phyloP scores from a whole-genome alignment of 108 stramenopile species.

The Poteriospumella lacustris region DNA sequence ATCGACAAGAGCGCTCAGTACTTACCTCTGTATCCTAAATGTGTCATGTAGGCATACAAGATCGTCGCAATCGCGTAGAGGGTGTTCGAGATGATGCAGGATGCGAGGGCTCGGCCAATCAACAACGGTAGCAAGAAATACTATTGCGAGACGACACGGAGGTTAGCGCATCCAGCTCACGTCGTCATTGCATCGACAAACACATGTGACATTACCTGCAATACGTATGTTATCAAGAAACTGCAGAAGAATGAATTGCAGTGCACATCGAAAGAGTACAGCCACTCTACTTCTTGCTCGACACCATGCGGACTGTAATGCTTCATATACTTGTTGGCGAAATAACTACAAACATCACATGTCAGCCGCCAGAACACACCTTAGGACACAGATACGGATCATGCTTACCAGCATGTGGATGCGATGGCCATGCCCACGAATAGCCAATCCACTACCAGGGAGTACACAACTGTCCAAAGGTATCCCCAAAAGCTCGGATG shows the following conservation, averaged over 20 bases:
- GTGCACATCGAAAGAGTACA: conserved; percentile 97
- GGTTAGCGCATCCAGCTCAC: neutral
- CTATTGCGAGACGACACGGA: conserved; percentile 44
- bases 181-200: neutral
- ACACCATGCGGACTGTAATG: conserved; percentile 62
- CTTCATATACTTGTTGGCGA: conserved; percentile 49
- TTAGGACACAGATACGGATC: neutral
- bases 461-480: conserved; percentile 41
- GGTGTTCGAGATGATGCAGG: conserved; percentile 74
- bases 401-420: conserved; percentile 33
- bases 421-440: conserved; percentile 52
- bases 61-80: conserved; percentile 78
- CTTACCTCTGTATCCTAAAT: conserved; percentile 81
- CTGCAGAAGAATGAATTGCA: conserved; percentile 91
- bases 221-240: conserved; percentile 79
- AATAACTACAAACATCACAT: neutral
- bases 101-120: conserved; percentile 65
- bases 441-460: conserved; percentile 47
- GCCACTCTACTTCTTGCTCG: conserved; percentile 87
- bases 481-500: conserved; percentile 44
- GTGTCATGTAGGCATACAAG: conserved; percentile 92
- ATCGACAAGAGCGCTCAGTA: neutral
- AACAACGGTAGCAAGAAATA: conserved; percentile 87
- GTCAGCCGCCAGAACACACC: neutral
- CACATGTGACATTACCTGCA: conserved; percentile 42